Evolutionary conservation across 164 flowering plant species (phyloP), one percentile per base, ranked within the genome.

Genomic region (Vitis amurensis): DNA sequence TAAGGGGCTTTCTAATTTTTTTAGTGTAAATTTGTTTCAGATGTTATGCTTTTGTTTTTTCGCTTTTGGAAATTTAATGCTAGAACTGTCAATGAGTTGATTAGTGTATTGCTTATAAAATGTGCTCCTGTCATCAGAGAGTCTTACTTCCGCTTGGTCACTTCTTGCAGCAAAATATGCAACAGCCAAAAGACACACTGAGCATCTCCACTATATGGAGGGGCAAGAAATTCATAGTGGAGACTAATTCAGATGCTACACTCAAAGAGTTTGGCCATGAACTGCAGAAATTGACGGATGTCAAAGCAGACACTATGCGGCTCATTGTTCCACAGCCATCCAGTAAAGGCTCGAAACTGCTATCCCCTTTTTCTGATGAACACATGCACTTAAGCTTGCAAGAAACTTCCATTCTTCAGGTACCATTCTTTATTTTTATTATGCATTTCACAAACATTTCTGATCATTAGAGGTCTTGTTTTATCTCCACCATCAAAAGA

Each of bases 331-430:
- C 97, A 9, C 80, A 70, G 50, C 60, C 81, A 64, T 68, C 79
- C 14, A 63, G 61, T 56, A 83, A 80, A 76, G 76, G 80, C 71
- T 88, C 97, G n/a, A 89, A 77, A 61, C 23, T 90, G 81, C 23
- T 95, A 11, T 71, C 73, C 68, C 99, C 98, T 49, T 95, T 95
- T 75, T 88, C 97, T 19, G 87, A 86, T 51, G 94, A 89, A 48
- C 90, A 95, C 64, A 84, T 92, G 7, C 61, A 64, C 69, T 76
- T 93, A 63, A 82, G 81, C 63, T 78, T 95, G 84, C 82, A 78
- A 52, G 88, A 85, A 55, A 61, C 76, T 68, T 83, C 85, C 17
- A 73, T 90, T 69, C 62, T 72, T 44, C 83, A 89, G 96, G 99
- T 93, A 74, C 56, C 7, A 53, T 49, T 19, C 55, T 67, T 7